Evolutionary conservation across 768 basidiomycete genomes (phyloP), one percentile per base, ranked within the genome.

Genomic region (Rhodotorula kratochvilovae): DNA sequence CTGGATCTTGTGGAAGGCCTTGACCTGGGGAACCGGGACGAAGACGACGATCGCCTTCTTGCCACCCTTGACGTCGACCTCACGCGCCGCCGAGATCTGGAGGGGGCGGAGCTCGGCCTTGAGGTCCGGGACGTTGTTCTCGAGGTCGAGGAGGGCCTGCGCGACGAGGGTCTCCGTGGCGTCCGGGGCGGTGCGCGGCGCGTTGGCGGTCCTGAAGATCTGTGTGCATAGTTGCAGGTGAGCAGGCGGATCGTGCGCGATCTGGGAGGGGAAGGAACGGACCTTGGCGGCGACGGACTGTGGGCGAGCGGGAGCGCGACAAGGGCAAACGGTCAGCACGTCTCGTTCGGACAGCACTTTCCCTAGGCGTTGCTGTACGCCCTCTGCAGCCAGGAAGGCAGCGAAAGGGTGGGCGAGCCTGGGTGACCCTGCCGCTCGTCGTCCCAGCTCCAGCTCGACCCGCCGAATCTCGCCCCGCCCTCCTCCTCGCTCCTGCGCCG

Each of bases 41-140:
- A 99, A 99, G 82, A 99, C 85, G 74, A 99, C 92, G 79, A 99
- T 94, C 63, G 96, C 96, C 86, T 98, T 99, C 85, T 96, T 97
- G 80, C 96, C 96, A 74, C 95, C 96, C 79, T 93, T 91, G 78
- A 98, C 94, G 81, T 99, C 96, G 77, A 99, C 90, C 84, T 99
- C 96, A 80, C 93, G 93, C 76, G 96, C 96, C 75, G 94, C 91
- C 77, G 92, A 95, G 83, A 99, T 97, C 81, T 97, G 93, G 77
- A 99, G 88, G 71, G 89, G 87, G 60, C 94, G 89, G 75, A 99
- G 89, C 85, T 99, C 96, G 68, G 86, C 80, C 88, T 97, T 99
- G 84, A 99, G 89, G 83, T 99, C 96, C 73, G 94, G 91, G 70
- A 97, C 94, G 81, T 92, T 93, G 86, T 89, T 91, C 84, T 98